phyloP scores from a whole-genome alignment of 208 protist genomes.

The Endotrypanum monterogeii region DNA sequence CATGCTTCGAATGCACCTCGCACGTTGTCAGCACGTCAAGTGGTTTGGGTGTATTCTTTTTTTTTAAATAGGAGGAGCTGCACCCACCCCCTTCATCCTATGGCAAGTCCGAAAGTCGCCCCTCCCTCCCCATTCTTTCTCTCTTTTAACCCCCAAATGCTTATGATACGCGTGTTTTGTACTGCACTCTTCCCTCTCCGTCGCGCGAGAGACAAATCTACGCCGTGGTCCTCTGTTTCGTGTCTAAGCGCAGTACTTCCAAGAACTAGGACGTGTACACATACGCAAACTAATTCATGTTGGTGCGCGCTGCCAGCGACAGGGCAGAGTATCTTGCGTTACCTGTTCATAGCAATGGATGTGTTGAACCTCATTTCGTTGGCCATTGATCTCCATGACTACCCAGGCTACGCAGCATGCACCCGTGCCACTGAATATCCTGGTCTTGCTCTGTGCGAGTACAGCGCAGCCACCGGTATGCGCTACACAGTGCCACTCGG shows the following conservation, averaged over 20 bases:
- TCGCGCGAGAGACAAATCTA: neutral
- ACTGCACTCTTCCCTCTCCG: neutral
- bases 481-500: constrained; percentile 47
- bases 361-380: constrained; percentile 4
- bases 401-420: constrained; percentile 49
- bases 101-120: neutral
- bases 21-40: too few relatives aligned
- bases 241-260: neutral
- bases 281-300: neutral
- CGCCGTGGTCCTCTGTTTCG: neutral
- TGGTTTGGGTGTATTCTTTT: too few relatives aligned
- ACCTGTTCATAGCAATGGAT: neutral
- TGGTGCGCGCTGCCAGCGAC: neutral
- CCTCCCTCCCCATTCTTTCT: neutral
- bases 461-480: constrained; percentile 51
- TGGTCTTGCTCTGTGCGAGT: constrained; percentile 58
- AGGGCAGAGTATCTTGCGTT: neutral
- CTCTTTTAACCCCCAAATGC: neutral
- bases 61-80: neutral
- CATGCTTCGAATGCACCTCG: too few relatives aligned
- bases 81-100: neutral
- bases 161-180: neutral
- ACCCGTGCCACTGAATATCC: constrained; percentile 29
- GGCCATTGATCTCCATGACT: constrained; percentile 42
- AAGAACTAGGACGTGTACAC: neutral